Conservation (phyloP, 352 stramenopile species). For the Thalassiosira oceanica region DNA sequence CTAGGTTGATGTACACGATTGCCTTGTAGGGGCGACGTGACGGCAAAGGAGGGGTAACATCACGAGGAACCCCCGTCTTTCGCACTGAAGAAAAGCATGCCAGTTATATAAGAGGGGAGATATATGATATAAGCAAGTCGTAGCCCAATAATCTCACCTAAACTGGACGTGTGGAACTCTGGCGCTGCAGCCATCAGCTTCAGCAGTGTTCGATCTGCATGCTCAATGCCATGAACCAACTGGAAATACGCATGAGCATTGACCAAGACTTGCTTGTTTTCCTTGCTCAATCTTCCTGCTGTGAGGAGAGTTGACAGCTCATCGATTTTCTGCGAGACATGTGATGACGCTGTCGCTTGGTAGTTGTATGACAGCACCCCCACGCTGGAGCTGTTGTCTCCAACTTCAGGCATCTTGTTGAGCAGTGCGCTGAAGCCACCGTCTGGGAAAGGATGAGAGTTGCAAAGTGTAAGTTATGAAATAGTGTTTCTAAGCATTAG, state of each 20-base stretch:
- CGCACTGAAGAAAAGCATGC: not conserved
- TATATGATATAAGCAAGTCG: not conserved
- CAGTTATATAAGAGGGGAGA: not conserved
- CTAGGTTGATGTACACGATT: slow-evolving; percentile 61
- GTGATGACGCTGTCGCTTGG: not conserved
- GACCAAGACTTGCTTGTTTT: slow-evolving; percentile 39
- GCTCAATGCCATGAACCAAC: slow-evolving; percentile 18
- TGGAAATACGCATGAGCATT: slow-evolving; percentile 24
- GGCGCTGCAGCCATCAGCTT: slow-evolving; percentile 54
- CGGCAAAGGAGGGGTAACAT: slow-evolving; percentile 2
- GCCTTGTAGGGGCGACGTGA: slow-evolving; percentile 58
- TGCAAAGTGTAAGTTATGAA: slow-evolving; percentile 15
- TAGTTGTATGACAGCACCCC: slow-evolving; percentile 7
- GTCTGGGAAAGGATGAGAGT: slow-evolving; percentile 3
- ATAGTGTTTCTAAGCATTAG: too few relatives aligned
- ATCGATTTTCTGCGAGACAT: slow-evolving; percentile 36
- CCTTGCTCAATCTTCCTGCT: slow-evolving; percentile 47
- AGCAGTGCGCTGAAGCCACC: slow-evolving; percentile 37
- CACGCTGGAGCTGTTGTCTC: slow-evolving; percentile 28
- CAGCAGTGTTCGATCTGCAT: slow-evolving; percentile 38
- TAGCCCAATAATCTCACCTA: not conserved
- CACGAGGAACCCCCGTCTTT: slow-evolving; percentile 13
- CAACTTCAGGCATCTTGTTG: slow-evolving; percentile 6
- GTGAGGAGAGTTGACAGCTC: slow-evolving; percentile 70
- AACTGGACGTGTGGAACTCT: slow-evolving; percentile 63